Evolutionary conservation across 371 early-diverging fungal genomes (phyloP).

Genomic region (Lichtheimia corymbifera): DNA sequence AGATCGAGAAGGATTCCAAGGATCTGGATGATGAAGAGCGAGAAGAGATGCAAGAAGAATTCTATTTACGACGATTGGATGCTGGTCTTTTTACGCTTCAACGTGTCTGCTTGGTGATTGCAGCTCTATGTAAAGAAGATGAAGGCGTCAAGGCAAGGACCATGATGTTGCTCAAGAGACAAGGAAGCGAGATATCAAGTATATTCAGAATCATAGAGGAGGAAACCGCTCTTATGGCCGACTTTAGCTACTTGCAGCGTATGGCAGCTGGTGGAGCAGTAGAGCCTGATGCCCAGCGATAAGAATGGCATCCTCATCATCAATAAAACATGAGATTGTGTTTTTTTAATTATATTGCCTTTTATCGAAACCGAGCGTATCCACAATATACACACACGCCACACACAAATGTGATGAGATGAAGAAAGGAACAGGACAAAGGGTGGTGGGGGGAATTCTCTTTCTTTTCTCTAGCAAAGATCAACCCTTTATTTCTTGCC

Average conservation of each 20-base stretch:
- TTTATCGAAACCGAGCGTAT: no score
- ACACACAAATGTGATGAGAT: no score
- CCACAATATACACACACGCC: no score
- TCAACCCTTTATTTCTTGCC: slow-evolving; percentile 47
- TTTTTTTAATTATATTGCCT: no score
- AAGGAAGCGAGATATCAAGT: slow-evolving; percentile 26
- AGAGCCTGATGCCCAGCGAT: slow-evolving; percentile 15
- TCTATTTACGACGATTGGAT: slow-evolving; percentile 65
- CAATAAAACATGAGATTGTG: no score
- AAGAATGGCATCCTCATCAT: neutral
- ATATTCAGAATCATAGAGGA: slow-evolving; percentile 33
- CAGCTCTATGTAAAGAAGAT: slow-evolving; percentile 61
- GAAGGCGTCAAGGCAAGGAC: slow-evolving; percentile 30
- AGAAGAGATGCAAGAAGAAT: slow-evolving; percentile 62
- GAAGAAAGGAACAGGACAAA: no score
- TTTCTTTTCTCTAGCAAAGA: no score
- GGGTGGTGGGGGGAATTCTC: no score
- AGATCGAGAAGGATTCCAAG: slow-evolving; percentile 49
- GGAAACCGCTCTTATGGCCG: slow-evolving; percentile 30
- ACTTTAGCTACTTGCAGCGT: slow-evolving; percentile 26
- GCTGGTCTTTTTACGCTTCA: slow-evolving; percentile 87
- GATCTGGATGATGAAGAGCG: slow-evolving; percentile 53
- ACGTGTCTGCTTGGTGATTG: slow-evolving; percentile 67
- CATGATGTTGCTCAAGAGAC: slow-evolving; percentile 27
- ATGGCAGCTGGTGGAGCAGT: slow-evolving; percentile 26